Evolutionary conservation across 1,284 basidiomycete species (phyloP), one percentile per base, ranked within the genome.

Genomic region (Pseudozyma tsukubaensis): DNA sequence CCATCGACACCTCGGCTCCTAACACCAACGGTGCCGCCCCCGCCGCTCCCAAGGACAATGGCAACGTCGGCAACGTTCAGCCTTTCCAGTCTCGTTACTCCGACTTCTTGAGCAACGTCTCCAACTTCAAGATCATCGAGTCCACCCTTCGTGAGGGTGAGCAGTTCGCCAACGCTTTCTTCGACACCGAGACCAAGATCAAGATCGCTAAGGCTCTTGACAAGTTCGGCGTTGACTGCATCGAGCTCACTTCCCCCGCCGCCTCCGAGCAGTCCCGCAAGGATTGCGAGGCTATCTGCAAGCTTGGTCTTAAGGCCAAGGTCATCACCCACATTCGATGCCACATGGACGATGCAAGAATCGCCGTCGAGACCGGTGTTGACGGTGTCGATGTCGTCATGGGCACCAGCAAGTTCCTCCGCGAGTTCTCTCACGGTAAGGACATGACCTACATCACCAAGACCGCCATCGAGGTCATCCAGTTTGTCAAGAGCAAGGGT

Each of bases 361-460:
- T 99, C 82, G 97, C 97, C 57, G 95, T 99, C 63, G 97, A 99
- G 88, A 99, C 97, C 75, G 95, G 83, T 69, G 96, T 99, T 53
- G 95, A 99, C 85, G 97, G 97, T 86, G 97, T 99, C 78, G 97
- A 99, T 85, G 94, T 99, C 80, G 97, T 99, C 85, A 99, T 99
- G 81, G 97, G 97, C 56, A 99, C 97, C 2, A 97, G 94, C 45
- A 97, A 94, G 61, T 99, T 98, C 91, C 90, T 99, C 61, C 92
- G 97, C 77, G 95, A 99, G 87, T 98, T 96, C 89, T 98, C 96
- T 47, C 97, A 99, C 86, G 97, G 97, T 83, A 99, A 99, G 90
- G 97, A 99, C 86, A 99, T 99, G 94, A 89, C 94, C 57, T 99
- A 98, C 88, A 99, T 99, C 87, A 97, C 97, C 89, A 98, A 97